These are phyloP conservation scores for Mycena capillaripes DNA, from an alignment of 768 basidiomycete species.

Conservation along the genomic window DNA sequence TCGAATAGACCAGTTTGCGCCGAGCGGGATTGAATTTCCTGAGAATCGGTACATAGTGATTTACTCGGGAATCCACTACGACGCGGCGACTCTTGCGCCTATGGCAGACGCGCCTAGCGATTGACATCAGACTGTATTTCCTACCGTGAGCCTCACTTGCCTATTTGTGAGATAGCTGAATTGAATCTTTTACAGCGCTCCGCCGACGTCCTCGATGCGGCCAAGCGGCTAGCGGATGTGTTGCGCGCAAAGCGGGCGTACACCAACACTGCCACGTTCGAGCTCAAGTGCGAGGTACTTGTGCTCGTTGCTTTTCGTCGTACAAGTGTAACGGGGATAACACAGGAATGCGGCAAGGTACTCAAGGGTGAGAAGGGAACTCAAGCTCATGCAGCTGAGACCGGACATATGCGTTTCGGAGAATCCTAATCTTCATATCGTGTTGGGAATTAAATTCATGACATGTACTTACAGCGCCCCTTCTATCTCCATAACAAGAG, in stretches of 20 bases:
- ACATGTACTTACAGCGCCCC: constrained; percentile 47
- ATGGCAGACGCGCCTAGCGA: constrained; percentile 80
- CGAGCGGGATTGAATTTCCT: constrained; percentile 56
- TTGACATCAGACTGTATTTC: constrained; percentile 93
- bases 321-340: constrained; percentile 6
- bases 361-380: constrained; percentile 97
- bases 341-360: constrained; percentile 83
- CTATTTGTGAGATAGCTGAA: too few relatives aligned
- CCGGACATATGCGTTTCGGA: constrained; percentile 88
- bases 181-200: constrained; percentile 6
- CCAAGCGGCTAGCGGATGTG: constrained; percentile 77
- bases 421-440: constrained; percentile 67
- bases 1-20: constrained; percentile 85
- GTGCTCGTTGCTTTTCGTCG: constrained; percentile 5
- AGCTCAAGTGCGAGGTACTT: constrained; percentile 85
- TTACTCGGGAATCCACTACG: constrained; percentile 98
- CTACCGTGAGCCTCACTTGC: constrained; percentile 57
- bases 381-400: constrained; percentile 86
- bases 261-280: constrained; percentile 94
- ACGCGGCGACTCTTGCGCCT: constrained; percentile 89
- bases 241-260: constrained; percentile 85
- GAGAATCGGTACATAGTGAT: constrained; percentile 78
- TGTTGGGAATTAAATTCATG: background rate
- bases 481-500: constrained; percentile 82
- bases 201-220: constrained; percentile 65